A percentile compares a stretch with the other conserved stretches of the same genome.
Conservation (phyloP, 2,329 filamentous ascomycete species). For the Thielaviopsis ethacetica region DNA sequence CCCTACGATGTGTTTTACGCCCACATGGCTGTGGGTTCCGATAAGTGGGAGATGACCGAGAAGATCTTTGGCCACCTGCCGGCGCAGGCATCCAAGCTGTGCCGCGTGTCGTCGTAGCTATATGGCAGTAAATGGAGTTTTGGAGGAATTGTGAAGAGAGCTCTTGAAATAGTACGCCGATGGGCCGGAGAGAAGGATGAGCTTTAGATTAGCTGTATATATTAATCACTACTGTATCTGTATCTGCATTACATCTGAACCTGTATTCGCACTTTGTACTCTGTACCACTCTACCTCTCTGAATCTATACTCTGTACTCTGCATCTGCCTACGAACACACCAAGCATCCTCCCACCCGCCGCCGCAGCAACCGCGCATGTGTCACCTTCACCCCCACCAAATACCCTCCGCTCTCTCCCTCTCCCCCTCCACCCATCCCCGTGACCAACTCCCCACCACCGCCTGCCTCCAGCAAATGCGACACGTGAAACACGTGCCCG, state of each 20-base stretch:
- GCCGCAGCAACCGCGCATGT: constrained; percentile 61
- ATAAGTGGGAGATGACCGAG: constrained; percentile 26
- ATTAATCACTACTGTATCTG: no score
- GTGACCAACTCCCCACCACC: constrained; percentile 27
- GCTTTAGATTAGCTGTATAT: no score
- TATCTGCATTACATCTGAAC: no score
- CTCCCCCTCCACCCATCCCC: constrained; percentile 24
- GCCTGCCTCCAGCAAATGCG: constrained; percentile 45
- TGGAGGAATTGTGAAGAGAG: background rate
- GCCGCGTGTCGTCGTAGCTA: constrained; percentile 12
- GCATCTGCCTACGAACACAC: no score
- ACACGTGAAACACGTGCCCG: constrained; percentile 65
- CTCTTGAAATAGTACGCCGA: no score
- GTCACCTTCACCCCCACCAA: constrained; percentile 79
- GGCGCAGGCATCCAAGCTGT: constrained; percentile 23
- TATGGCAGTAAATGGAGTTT: background rate
- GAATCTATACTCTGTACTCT: no score
- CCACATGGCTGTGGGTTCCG: constrained; percentile 32
- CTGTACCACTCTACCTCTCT: no score
- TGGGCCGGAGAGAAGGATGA: no score
- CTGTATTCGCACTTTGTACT: no score
- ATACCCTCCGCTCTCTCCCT: constrained; percentile 32
- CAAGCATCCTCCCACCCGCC: constrained; percentile 52
- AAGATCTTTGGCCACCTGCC: constrained; percentile 17
- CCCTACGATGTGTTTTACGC: constrained; percentile 30